Percentiles rank a stretch among this genome's conserved stretches.
Conservation (phyloP, 2,329 filamentous ascomycete genomes). For the Pestalotiopsis sp. region DNA sequence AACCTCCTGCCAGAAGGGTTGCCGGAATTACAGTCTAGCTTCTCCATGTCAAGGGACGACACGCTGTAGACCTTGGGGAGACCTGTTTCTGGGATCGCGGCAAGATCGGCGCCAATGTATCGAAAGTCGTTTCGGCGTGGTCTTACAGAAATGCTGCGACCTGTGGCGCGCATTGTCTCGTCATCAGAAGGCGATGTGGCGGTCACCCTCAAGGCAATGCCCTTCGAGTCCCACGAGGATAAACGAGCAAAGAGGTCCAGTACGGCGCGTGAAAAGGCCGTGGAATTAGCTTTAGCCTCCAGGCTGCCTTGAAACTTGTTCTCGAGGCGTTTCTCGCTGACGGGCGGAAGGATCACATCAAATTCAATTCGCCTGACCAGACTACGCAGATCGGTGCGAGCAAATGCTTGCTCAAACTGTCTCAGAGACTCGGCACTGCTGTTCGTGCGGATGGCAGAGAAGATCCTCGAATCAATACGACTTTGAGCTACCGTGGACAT, state of each 20-base stretch:
- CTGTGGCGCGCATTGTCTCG: background rate
- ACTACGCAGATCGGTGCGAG: no score
- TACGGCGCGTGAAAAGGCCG: background rate
- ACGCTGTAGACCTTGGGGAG: background rate
- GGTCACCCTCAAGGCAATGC: background rate
- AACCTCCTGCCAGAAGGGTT: constrained; percentile 1
- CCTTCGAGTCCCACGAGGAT: background rate
- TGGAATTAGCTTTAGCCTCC: background rate
- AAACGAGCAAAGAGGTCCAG: background rate
- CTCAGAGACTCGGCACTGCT: no score
- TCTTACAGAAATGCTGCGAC: background rate
- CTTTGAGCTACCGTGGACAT: no score
- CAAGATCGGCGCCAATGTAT: background rate
- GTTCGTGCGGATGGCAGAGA: no score
- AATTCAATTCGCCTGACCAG: background rate
- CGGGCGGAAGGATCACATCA: background rate
- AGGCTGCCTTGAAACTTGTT: background rate
- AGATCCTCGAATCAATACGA: no score
- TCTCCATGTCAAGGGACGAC: background rate
- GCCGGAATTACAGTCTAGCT: background rate
- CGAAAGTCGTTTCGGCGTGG: background rate
- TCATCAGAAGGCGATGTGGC: constrained; percentile 1
- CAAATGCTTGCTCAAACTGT: no score
- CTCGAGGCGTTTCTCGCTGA: background rate
- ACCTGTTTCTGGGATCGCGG: background rate